A percentile compares a stretch with the other conserved stretches of the same genome.
phyloP scores from a whole-genome alignment of 2,329 filamentous ascomycete genomes.

The Aspergillus clavatus region DNA sequence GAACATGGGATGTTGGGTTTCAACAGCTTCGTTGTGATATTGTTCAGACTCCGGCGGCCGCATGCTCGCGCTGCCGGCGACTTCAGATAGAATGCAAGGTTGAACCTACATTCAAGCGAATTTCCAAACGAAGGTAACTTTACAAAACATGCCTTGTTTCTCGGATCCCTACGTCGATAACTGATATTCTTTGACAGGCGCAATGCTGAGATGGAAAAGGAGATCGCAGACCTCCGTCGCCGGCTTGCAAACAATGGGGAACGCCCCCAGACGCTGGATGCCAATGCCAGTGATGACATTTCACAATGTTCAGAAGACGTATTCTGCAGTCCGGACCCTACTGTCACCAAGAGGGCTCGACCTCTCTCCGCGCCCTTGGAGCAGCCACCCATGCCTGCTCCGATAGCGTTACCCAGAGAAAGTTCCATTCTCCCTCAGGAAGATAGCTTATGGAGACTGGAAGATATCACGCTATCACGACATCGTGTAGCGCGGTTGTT shows the following conservation, averaged over 20 bases:
- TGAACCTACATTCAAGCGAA: constrained; percentile 61
- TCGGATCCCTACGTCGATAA: not conserved
- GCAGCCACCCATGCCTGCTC: constrained; percentile 28
- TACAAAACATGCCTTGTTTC: not conserved
- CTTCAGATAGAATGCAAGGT: constrained; percentile 60
- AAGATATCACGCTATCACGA: constrained; percentile 39
- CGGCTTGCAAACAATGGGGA: constrained; percentile 37
- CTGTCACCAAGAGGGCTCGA: constrained; percentile 23
- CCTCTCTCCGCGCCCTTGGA: constrained; percentile 34
- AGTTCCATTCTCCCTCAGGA: constrained; percentile 35
- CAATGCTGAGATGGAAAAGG: constrained; percentile 59
- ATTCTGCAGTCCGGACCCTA: constrained; percentile 28
- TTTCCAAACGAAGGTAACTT: constrained; percentile 52
- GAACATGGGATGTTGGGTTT: constrained; percentile 8
- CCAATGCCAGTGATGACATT: constrained; percentile 26
- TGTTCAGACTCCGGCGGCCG: constrained; percentile 57
- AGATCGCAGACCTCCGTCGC: constrained; percentile 47
- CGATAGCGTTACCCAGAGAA: constrained; percentile 30
- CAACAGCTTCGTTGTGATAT: constrained; percentile 61
- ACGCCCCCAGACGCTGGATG: constrained; percentile 20
- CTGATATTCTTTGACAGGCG: constrained; percentile 39
- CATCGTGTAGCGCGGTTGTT: constrained; percentile 40
- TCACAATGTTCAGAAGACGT: constrained; percentile 34
- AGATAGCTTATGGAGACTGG: constrained; percentile 46
- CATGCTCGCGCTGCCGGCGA: constrained; percentile 58